These are phyloP conservation scores for Suillus fuscotomentosus DNA, from an alignment of 768 basidiomycete genomes.

Conservation along the genomic window DNA sequence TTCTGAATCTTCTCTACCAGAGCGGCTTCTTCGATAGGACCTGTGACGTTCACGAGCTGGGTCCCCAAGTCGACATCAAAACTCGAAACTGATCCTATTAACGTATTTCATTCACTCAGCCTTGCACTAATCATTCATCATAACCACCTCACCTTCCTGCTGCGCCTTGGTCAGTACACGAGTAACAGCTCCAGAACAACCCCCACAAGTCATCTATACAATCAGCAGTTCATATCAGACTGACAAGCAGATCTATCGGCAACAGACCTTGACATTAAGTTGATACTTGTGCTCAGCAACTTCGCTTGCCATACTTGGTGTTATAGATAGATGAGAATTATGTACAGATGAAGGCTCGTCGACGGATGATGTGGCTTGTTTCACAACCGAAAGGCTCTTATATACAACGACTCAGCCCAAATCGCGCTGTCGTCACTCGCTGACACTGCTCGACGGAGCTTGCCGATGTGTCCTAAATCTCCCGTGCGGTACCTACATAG, in stretches of 20 bases:
- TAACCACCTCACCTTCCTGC: slow-evolving; percentile 36
- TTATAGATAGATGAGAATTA: slow-evolving; percentile 1
- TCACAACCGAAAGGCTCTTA: slow-evolving; percentile 4
- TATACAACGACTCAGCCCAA: background rate
- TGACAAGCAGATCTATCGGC: background rate
- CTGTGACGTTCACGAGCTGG: slow-evolving; percentile 73
- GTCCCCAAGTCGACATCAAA: slow-evolving; percentile 64
- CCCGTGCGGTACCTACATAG: background rate
- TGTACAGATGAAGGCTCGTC: background rate
- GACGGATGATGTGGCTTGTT: background rate
- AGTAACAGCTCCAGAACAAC: slow-evolving; percentile 81
- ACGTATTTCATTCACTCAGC: slow-evolving; percentile 1
- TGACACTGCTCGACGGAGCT: slow-evolving; percentile 6
- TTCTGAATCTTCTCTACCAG: slow-evolving; percentile 78
- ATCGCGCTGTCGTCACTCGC: slow-evolving; percentile 5
- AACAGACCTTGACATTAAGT: slow-evolving; percentile 77
- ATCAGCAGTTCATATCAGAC: slow-evolving; percentile 3
- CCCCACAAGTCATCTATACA: slow-evolving; percentile 80
- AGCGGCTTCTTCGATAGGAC: slow-evolving; percentile 58
- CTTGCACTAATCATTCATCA: slow-evolving; percentile 2
- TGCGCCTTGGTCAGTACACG: slow-evolving; percentile 68
- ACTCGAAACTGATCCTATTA: slow-evolving; percentile 20
- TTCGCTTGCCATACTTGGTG: background rate
- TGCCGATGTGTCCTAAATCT: slow-evolving; percentile 12
- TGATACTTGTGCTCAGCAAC: slow-evolving; percentile 45